A percentile compares a stretch with the other conserved stretches of the same genome.
These are phyloP conservation scores for Cladosporium cucumerinum DNA, from an alignment of 2,329 filamentous ascomycete species.

Conservation along the genomic window DNA sequence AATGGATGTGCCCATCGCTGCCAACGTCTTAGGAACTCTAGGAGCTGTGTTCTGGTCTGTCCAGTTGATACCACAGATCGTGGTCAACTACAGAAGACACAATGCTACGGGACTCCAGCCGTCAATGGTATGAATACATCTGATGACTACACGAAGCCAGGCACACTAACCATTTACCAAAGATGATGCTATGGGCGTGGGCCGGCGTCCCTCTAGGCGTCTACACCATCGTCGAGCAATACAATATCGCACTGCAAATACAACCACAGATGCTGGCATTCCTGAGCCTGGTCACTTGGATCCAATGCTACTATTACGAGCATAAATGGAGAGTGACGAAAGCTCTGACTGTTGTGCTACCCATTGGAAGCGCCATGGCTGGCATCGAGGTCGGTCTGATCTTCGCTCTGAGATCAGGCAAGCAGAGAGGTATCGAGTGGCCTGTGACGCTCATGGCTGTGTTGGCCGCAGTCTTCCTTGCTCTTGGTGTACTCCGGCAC, in stretches of 20 bases:
- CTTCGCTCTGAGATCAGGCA: conserved; percentile 51
- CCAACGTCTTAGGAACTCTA: conserved; percentile 58
- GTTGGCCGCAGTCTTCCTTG: conserved; percentile 60
- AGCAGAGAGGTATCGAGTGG: conserved; percentile 50
- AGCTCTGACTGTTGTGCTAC: conserved; percentile 48
- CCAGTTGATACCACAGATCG: conserved; percentile 67
- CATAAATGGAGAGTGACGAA: conserved; percentile 54
- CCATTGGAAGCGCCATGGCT: conserved; percentile 56
- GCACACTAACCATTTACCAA: background rate
- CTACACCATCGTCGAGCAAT: conserved; percentile 54
- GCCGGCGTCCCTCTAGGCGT: conserved; percentile 65
- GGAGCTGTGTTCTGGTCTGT: conserved; percentile 66
- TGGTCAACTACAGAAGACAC: conserved; percentile 65
- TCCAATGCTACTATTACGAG: conserved; percentile 56
- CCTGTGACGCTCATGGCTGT: conserved; percentile 65
- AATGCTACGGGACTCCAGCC: conserved; percentile 63
- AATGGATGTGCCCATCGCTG: conserved; percentile 56
- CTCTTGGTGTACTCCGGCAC: conserved; percentile 63
- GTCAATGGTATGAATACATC: conserved; percentile 48
- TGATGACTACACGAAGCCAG: background rate
- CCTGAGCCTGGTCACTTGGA: conserved; percentile 53
- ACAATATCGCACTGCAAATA: conserved; percentile 53
- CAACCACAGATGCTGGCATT: conserved; percentile 56
- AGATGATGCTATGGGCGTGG: conserved; percentile 66
- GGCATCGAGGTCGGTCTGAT: conserved; percentile 59